Percentiles rank a stretch among this genome's conserved stretches.
Evolutionary conservation across 2,329 filamentous ascomycete species (phyloP).

Genomic region (Bipolaris oryzae): DNA sequence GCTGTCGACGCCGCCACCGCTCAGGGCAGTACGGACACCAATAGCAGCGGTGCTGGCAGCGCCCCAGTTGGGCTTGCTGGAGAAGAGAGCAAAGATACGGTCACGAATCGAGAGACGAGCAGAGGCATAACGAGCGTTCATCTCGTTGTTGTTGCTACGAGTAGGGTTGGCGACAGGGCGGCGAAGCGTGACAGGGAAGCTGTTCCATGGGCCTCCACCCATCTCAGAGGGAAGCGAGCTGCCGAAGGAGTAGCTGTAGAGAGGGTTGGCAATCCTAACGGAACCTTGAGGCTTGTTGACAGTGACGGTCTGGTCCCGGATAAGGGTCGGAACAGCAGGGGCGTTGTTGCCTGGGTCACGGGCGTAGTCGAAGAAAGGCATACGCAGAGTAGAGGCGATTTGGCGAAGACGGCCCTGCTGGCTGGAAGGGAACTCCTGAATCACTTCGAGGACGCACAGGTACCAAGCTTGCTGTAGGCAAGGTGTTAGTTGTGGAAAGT

Average conservation of each 20-base stretch:
- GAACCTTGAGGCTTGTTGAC: constrained; percentile 52
- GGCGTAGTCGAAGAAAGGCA: constrained; percentile 59
- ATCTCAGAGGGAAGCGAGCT: constrained; percentile 62
- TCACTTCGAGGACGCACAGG: constrained; percentile 49
- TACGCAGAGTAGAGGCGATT: constrained; percentile 50
- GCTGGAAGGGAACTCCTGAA: constrained; percentile 49
- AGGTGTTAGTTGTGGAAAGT: not conserved
- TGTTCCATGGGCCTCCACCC: constrained; percentile 44
- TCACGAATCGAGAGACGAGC: constrained; percentile 43
- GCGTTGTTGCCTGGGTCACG: constrained; percentile 41
- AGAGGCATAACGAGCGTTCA: constrained; percentile 36
- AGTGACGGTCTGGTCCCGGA: constrained; percentile 51
- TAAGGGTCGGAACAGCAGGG: constrained; percentile 39
- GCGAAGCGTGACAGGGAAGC: constrained; percentile 40
- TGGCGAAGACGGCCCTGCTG: constrained; percentile 49
- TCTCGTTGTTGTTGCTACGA: constrained; percentile 48
- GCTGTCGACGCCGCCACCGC: constrained; percentile 42
- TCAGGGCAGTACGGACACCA: constrained; percentile 39
- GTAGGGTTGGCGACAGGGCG: constrained; percentile 41
- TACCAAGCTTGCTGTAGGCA: constrained; percentile 51
- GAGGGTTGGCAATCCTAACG: constrained; percentile 52
- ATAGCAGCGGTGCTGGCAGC: constrained; percentile 37
- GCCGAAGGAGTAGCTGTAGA: constrained; percentile 54
- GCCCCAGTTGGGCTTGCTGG: constrained; percentile 41
- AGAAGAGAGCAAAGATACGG: constrained; percentile 46